Evolutionary conservation across 768 basidiomycete genomes (phyloP), one percentile per base, ranked within the genome.

Genomic region (Dacryopinax spathularia): DNA sequence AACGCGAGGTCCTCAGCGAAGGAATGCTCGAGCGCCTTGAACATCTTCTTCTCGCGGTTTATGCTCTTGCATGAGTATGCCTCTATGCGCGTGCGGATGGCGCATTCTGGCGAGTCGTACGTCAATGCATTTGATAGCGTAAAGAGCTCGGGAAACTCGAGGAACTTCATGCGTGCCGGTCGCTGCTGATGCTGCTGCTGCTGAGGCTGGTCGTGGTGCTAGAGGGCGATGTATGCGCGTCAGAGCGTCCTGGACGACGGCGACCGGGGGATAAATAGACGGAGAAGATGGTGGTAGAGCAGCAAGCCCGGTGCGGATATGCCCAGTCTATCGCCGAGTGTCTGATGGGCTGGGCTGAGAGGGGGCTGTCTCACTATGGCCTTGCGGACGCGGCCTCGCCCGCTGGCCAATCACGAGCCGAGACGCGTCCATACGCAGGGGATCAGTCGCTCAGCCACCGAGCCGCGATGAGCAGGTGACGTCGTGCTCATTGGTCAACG

Each of bases 51-150:
- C 81, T 99, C 96, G 70, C 89, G 87, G 69, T 91, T 89, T 75
- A 96, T 88, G 75, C 93, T 87, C 82, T 99, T 99, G 82, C 91
- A 93, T 71, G 88, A 90, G 79, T 97, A 99, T 0, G 91, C 94
- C 75, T 97, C 95, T 74, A 98, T 86, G 68, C 92, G 84, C 44
- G 91, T 91, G 75, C 91, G 86, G 6, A 95, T 91, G 3, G 85
- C 82, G 74, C 90, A 91, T 41, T 93, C 89, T 59, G 87, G 83
- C 12, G 91, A 89, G 67, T 91, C 87, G 73, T 90, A 88, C 3
- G 87, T 86, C 59, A 94, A 85, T 16, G 85, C 82, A 70, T 86
- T 83, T 0, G 87, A 84, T 64, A 96, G 83, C 62, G 81, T 81
- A 13, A 86, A 83, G 2, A 94, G 79, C 43, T 86, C 83, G n/a